Percentiles rank a stretch among this genome's conserved stretches.
Evolutionary conservation across 257 asterid genomes (phyloP).

Genomic region (Salvia rosmarinus): DNA sequence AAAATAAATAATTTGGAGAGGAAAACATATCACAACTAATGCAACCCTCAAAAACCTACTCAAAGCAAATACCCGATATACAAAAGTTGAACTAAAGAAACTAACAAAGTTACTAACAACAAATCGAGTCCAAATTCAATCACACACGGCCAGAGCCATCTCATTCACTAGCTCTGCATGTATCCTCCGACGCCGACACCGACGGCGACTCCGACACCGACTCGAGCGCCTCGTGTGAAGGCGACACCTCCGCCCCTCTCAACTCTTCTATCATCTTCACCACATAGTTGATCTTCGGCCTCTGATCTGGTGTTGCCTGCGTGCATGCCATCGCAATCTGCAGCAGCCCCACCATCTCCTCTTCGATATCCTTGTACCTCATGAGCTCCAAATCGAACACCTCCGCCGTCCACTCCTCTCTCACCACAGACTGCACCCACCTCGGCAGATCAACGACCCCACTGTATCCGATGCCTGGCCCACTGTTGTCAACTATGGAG

Average conservation of each 20-base stretch:
- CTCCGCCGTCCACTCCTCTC: conserved; percentile 99
- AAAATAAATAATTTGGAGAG: neutral
- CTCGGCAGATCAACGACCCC: conserved; percentile 81
- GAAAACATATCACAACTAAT: conserved; percentile 2
- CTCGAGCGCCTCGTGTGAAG: conserved; percentile 55
- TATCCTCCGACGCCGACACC: conserved; percentile 59
- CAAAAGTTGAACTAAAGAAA: conserved; percentile 27
- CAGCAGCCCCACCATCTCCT: conserved; percentile 93
- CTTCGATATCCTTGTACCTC: conserved; percentile 93
- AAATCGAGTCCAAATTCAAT: neutral
- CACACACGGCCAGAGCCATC: neutral
- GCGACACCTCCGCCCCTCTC: conserved; percentile 70
- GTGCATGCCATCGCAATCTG: conserved; percentile 87
- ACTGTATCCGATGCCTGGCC: conserved; percentile 51
- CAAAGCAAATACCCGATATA: conserved; percentile 27
- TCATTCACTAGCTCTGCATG: conserved; percentile 67
- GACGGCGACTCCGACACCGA: conserved; percentile 80
- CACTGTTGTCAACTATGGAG: conserved; percentile 49
- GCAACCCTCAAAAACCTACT: conserved; percentile 18
- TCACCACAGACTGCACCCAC: conserved; percentile 97
- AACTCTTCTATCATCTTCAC: conserved; percentile 88
- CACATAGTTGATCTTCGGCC: conserved; percentile 70
- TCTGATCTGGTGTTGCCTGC: conserved; percentile 62
- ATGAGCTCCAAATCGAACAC: conserved; percentile 96
- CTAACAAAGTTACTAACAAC: neutral